A percentile compares a stretch with the other conserved stretches of the same genome.
phyloP scores from a whole-genome alignment of 2,329 filamentous ascomycete genomes.

The Emericellopsis atlantica region DNA sequence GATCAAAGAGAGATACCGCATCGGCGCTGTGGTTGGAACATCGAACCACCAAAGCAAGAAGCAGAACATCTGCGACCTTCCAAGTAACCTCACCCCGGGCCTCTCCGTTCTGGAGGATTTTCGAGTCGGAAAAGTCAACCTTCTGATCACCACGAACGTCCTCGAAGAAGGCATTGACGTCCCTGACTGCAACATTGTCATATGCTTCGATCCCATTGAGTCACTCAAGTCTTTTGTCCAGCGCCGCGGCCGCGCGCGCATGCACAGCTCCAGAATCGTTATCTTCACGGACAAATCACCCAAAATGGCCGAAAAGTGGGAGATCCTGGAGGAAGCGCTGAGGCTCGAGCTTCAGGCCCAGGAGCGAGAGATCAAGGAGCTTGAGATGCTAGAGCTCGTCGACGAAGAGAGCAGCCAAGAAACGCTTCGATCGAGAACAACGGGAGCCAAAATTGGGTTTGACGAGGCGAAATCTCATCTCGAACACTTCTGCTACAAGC shows the following conservation, averaged over 20 bases:
- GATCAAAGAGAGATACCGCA: slow-evolving; percentile 29
- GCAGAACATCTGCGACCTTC: slow-evolving; percentile 26
- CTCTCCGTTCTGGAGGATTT: slow-evolving; percentile 31
- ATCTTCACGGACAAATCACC: slow-evolving; percentile 24
- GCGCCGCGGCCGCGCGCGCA: slow-evolving; percentile 38
- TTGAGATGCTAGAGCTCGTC: slow-evolving; percentile 34
- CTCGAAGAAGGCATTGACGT: slow-evolving; percentile 59
- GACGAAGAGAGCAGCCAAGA: slow-evolving; percentile 8
- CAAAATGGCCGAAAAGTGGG: slow-evolving; percentile 37
- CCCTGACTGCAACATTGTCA: slow-evolving; percentile 48
- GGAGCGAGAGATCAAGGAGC: slow-evolving; percentile 30
- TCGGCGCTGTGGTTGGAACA: slow-evolving; percentile 43
- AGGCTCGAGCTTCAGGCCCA: slow-evolving; percentile 56
- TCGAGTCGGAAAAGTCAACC: slow-evolving; percentile 37
- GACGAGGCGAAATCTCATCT: slow-evolving; percentile 67
- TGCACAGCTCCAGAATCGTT: slow-evolving; percentile 35
- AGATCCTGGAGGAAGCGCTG: slow-evolving; percentile 60
- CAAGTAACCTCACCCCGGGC: slow-evolving; percentile 14
- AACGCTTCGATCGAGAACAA: slow-evolving; percentile 24
- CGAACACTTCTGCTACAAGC: slow-evolving; percentile 62
- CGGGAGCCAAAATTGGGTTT: slow-evolving; percentile 55
- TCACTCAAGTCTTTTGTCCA: slow-evolving; percentile 48
- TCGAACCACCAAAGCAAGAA: slow-evolving; percentile 23
- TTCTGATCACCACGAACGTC: slow-evolving; percentile 51
- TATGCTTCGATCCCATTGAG: slow-evolving; percentile 38